A percentile compares a stretch with the other conserved stretches of the same genome.
phyloP scores from a whole-genome alignment of 495 filamentous ascomycete genomes.

The Hypoxylon intermedium region DNA sequence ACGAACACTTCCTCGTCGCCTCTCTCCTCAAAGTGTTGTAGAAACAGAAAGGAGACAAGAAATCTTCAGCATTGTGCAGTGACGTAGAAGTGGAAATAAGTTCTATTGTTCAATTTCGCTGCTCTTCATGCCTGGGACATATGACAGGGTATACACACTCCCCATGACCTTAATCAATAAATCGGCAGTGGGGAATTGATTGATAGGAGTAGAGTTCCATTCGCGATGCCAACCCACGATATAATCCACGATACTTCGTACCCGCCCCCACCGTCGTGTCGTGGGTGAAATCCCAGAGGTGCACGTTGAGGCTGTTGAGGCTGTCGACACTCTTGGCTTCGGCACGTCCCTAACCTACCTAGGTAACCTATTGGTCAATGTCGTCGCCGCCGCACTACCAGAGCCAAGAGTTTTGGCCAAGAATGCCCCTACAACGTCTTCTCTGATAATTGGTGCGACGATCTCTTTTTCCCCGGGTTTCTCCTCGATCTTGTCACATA shows the following conservation, averaged over 20 bases:
- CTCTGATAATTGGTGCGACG: slow-evolving; percentile 22
- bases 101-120: neutral
- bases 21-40: too few species aligned
- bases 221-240: neutral
- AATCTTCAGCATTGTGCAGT: too few species aligned
- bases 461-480: slow-evolving; percentile 5
- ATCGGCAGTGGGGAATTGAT: neutral
- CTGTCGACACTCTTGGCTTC: slow-evolving; percentile 21
- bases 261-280: neutral
- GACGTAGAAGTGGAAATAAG: too few species aligned
- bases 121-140: neutral
- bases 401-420: slow-evolving; percentile 41
- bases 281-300: slow-evolving; percentile 14
- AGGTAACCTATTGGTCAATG: slow-evolving; percentile 19
- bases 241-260: neutral
- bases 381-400: slow-evolving; percentile 27
- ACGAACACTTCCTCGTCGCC: too few species aligned
- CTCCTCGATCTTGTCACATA: slow-evolving; percentile 5
- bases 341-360: slow-evolving; percentile 7
- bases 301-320: slow-evolving; percentile 10
- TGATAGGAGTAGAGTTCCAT: neutral
- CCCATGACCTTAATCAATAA: neutral
- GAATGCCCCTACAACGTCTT: slow-evolving; percentile 23
- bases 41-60: too few species aligned
- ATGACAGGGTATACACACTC: neutral